Conservation (phyloP, 768 basidiomycete genomes). For the Suillus paluster region DNA sequence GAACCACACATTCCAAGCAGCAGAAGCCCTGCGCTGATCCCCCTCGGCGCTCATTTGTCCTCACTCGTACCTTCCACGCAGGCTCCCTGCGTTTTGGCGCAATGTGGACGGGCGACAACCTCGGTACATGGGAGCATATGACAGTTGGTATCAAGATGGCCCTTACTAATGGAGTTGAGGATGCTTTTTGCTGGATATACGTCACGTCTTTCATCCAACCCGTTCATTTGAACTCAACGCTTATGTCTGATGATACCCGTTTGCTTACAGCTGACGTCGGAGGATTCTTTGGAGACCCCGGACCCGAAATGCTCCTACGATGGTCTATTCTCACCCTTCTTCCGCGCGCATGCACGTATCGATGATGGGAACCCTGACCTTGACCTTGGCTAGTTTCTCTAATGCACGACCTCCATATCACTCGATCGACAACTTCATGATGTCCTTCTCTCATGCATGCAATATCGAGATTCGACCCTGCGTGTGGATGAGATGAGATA, state of each 20-base stretch:
- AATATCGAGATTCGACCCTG: no score
- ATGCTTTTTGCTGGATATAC: conserved; percentile 91
- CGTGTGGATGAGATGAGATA: no score
- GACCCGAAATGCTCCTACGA: conserved; percentile 90
- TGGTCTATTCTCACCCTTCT: no score
- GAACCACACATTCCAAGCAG: conserved; percentile 80
- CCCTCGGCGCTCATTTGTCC: conserved; percentile 88
- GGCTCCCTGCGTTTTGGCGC: conserved; percentile 96
- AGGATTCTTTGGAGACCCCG: conserved; percentile 98
- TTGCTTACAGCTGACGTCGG: conserved; percentile 84
- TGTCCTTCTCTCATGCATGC: no score
- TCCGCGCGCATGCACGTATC: no score
- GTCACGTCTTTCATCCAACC: conserved; percentile 36
- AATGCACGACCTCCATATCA: no score
- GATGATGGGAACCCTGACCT: no score
- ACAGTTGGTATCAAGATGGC: conserved; percentile 93
- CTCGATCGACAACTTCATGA: no score
- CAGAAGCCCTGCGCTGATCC: conserved; percentile 74
- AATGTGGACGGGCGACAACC: conserved; percentile 99
- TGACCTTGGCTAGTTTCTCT: no score
- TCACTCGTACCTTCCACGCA: conserved; percentile 93
- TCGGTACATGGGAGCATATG: conserved; percentile 99
- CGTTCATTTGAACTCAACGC: no score
- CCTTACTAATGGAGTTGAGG: conserved; percentile 85
- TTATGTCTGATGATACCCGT: background rate